phyloP scores from a whole-genome alignment of 108 stramenopile species.

The Mayamaea pseudoterrestris region DNA sequence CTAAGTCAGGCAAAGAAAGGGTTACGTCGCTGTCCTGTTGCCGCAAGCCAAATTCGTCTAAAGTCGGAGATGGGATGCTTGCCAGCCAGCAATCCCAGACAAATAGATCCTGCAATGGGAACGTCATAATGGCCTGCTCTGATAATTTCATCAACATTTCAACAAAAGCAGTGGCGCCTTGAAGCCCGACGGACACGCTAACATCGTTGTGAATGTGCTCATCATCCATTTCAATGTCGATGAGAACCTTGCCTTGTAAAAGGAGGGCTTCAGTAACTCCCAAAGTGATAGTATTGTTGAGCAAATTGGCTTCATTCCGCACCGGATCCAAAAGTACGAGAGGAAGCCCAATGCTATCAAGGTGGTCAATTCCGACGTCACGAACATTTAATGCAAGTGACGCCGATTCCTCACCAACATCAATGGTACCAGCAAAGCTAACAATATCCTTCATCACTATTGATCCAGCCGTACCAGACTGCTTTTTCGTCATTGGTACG shows the following conservation, averaged over 20 bases:
- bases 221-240: constrained; percentile 1
- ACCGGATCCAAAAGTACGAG: constrained; percentile 40
- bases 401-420: too few relatives aligned
- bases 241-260: not conserved
- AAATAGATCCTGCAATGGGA: constrained; percentile 40
- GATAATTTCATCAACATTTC: constrained; percentile 32
- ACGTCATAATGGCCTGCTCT: constrained; percentile 27
- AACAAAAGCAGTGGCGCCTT: not conserved
- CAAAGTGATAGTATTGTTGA: constrained; percentile 44
- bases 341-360: constrained; percentile 49
- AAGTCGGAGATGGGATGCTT: constrained; percentile 42
- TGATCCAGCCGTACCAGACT: constrained; percentile 36
- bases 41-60: constrained; percentile 38
- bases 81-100: constrained; percentile 70
- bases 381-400: too few relatives aligned
- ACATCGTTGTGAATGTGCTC: not conserved
- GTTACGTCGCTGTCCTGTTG: not conserved
- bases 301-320: constrained; percentile 16
- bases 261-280: constrained; percentile 9
- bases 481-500: constrained; percentile 29
- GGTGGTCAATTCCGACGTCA: constrained; percentile 39
- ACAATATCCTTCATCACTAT: constrained; percentile 20
- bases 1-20: not conserved
- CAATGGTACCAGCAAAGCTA: too few relatives aligned
- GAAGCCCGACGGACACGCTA: not conserved